Base-by-base conservation (phyloP, 768 basidiomycete species). In the Cubamyces lactineus region DNA sequence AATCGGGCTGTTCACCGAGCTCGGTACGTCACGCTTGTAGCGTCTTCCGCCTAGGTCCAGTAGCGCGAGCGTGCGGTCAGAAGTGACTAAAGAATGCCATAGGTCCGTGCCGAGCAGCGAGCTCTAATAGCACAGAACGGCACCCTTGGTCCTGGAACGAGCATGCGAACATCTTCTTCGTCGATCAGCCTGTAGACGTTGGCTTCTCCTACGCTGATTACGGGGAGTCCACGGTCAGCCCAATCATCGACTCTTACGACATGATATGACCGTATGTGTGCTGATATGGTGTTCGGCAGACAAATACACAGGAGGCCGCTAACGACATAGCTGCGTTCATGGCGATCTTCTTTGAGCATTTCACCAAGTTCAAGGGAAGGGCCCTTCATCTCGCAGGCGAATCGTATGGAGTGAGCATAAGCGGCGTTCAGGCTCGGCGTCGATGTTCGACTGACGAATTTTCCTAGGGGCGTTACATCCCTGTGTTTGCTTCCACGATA, bases 311-410 rank as follows among this genome's bases (percentile, higher is more conserved):
- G 68, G 85, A 88, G 47, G 88, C 86, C 3, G 86, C 87, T 0
- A 78, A 82, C 53, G 88, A 91, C 66, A 84, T 91, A 4, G 87
- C 88, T 0, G 83, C 85, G 0, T 91, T 91, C 65, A 78, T 91
- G 0, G 76, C 82, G 3, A 84, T 91, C 57, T 91, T 91, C 74
- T 91, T 91, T 48, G 87, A 91, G 66, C 80, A 86, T 59, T 92
- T 92, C 70, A 79, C 73, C 57, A 77, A 86, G 66, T 90, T 91
- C 77, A 85, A 88, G 65, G 88, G 87, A 2, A 76, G 88, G 3
- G 70, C 77, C 1, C 74, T 78, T 45, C 78, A 78, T 50, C 68
- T 79, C 63, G 72, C 75, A 19, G 77, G 78, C 15, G 74, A 85
- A 72, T 84, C 82, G 5, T 84, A 85, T 43, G 84, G 77, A 13